These are phyloP conservation scores for Ceratobasidium sp. DNA, from an alignment of 1,284 basidiomycete genomes.

Conservation along the genomic window DNA sequence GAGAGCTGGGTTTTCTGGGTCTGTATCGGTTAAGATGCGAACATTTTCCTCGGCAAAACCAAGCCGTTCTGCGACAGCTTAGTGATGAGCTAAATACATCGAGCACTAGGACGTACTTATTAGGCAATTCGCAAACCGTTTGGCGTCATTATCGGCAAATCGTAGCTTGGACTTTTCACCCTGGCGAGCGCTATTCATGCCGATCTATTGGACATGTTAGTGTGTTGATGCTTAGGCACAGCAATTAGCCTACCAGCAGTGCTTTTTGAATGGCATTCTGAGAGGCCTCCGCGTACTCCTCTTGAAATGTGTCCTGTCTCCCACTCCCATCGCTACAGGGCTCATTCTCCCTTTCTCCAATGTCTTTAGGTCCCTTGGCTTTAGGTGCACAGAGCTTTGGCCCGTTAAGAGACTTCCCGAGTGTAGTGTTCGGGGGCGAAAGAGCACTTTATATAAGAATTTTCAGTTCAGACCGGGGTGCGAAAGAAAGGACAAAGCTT, in stretches of 20 bases:
- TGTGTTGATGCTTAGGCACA: background rate
- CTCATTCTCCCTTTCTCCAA: no score
- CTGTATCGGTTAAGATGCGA: constrained; percentile 3
- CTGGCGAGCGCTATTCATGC: constrained; percentile 9
- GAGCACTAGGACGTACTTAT: background rate
- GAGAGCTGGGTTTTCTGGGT: background rate
- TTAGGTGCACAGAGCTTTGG: constrained; percentile 1
- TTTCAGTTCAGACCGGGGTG: background rate
- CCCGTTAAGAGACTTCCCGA: background rate
- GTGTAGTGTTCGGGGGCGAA: background rate
- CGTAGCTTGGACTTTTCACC: background rate
- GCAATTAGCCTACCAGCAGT: constrained; percentile 2
- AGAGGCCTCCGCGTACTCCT: background rate
- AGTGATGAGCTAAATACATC: background rate
- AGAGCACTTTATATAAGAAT: background rate
- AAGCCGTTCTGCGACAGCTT: background rate
- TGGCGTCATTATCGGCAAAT: constrained; percentile 26
- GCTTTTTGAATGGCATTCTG: constrained; percentile 1
- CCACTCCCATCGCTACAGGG: no score
- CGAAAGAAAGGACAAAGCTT: background rate
- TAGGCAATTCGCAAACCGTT: constrained; percentile 17
- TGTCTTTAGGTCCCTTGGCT: background rate
- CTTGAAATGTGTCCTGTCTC: no score
- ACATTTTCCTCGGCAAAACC: background rate
- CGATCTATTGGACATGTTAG: constrained; percentile 22